Percentiles rank a stretch among this genome's conserved stretches.
Conservation (phyloP, 2,329 filamentous ascomycete genomes). For the Aureobasidium sp. region DNA sequence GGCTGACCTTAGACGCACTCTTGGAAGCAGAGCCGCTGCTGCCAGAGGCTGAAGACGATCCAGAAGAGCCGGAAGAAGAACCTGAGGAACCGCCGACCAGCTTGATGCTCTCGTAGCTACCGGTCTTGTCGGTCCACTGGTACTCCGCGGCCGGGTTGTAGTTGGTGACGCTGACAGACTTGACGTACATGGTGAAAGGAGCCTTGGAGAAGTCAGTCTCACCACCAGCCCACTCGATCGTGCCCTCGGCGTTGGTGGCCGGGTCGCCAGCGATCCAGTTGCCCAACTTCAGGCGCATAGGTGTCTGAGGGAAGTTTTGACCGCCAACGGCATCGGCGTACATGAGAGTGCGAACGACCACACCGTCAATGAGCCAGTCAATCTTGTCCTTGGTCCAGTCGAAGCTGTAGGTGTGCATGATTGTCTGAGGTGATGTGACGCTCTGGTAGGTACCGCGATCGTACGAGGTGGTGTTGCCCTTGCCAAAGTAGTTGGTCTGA, state of each 20-base stretch:
- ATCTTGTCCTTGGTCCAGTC: constrained; percentile 53
- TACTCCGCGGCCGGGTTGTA: constrained; percentile 45
- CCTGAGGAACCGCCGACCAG: constrained; percentile 17
- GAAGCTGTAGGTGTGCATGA: constrained; percentile 61
- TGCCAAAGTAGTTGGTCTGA: constrained; percentile 68
- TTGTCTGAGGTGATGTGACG: constrained; percentile 47
- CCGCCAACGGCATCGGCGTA: constrained; percentile 56
- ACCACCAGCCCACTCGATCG: constrained; percentile 61
- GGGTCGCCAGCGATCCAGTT: constrained; percentile 42
- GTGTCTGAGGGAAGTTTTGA: constrained; percentile 70
- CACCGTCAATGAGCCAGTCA: constrained; percentile 64
- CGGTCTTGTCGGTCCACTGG: constrained; percentile 42
- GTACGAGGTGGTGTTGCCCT: constrained; percentile 62
- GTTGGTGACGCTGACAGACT: constrained; percentile 44
- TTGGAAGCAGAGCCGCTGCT: not conserved
- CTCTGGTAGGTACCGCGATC: constrained; percentile 58
- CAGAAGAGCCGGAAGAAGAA: not conserved
- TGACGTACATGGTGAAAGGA: constrained; percentile 46
- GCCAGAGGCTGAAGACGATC: not conserved
- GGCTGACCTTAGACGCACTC: not conserved
- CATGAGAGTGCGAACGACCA: constrained; percentile 59
- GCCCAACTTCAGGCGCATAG: constrained; percentile 56
- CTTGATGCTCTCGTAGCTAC: constrained; percentile 42
- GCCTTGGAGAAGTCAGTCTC: constrained; percentile 38
- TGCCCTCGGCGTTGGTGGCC: constrained; percentile 44